Conservation (phyloP, 2,329 filamentous ascomycete genomes). For the Claviceps lovelessii region DNA sequence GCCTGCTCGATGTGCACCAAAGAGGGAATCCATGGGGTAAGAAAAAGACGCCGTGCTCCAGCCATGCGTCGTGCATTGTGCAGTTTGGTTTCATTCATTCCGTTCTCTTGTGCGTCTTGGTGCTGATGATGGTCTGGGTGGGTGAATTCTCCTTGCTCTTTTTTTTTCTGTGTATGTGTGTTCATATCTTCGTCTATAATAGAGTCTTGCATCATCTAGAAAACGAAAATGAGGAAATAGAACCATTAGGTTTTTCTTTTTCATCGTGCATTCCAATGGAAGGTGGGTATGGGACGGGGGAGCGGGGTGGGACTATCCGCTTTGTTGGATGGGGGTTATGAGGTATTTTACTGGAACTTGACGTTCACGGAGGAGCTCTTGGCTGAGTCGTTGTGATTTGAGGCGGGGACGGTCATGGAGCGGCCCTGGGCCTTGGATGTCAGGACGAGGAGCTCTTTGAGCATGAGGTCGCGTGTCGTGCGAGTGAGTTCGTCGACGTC, state of each 20-base stretch:
- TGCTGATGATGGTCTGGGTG: too few species aligned
- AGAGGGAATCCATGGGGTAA: not conserved
- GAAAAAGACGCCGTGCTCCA: not conserved
- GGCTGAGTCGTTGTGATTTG: conserved; percentile 11
- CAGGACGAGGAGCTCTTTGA: conserved; percentile 45
- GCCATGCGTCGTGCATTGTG: too few species aligned
- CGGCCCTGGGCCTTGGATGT: conserved; percentile 36
- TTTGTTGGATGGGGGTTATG: not conserved
- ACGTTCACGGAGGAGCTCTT: conserved; percentile 18
- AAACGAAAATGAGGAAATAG: too few species aligned
- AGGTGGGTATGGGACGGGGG: not conserved
- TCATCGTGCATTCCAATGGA: not conserved
- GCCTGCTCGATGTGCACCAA: too few species aligned
- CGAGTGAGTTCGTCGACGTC: conserved; percentile 65
- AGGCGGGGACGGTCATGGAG: conserved; percentile 18
- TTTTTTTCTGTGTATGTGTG: not conserved
- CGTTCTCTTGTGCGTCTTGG: too few species aligned
- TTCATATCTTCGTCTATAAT: not conserved
- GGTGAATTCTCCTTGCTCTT: not conserved
- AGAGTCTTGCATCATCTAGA: not conserved
- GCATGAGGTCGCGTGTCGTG: conserved; percentile 60
- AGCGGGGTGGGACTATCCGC: too few species aligned
- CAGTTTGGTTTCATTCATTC: too few species aligned
- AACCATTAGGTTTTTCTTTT: not conserved
- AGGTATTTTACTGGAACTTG: not conserved